A percentile compares a stretch with the other conserved stretches of the same genome.
Evolutionary conservation across 352 stramenopile genomes (phyloP).

Genomic region (Pythium dissotocum): DNA sequence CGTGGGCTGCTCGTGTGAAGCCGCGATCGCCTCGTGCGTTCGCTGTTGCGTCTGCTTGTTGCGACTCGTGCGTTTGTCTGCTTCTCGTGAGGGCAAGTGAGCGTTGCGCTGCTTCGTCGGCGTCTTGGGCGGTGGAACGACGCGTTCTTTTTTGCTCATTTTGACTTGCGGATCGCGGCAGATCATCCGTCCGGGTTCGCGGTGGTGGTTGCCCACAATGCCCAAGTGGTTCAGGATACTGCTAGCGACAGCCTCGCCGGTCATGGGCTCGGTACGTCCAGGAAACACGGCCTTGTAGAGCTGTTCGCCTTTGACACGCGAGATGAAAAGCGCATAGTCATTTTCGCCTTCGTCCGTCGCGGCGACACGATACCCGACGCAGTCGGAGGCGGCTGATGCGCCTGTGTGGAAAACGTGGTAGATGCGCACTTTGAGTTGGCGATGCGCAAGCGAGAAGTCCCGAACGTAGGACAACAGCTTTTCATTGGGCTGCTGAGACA

Average conservation of each 20-base stretch:
- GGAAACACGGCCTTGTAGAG: conserved; percentile 35
- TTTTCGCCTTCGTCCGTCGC: conserved; percentile 72
- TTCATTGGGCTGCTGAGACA: conserved; percentile 20
- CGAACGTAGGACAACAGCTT: conserved; percentile 16
- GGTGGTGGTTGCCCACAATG: conserved; percentile 69
- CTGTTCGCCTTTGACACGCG: conserved; percentile 45
- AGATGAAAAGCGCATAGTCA: conserved; percentile 62
- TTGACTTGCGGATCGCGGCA: conserved; percentile 49
- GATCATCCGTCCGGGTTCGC: conserved; percentile 58
- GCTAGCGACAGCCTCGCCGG: conserved; percentile 41
- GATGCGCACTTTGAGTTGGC: conserved; percentile 24
- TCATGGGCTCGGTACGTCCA: neutral
- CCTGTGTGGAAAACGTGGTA: conserved; percentile 21
- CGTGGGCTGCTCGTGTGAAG: conserved; percentile 18
- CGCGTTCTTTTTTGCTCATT: conserved; percentile 44
- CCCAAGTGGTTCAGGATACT: conserved; percentile 55
- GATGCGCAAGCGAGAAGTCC: conserved; percentile 18
- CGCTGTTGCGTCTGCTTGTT: conserved; percentile 45
- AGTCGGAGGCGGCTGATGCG: conserved; percentile 8
- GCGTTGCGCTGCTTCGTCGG: conserved; percentile 41
- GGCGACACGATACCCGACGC: conserved; percentile 44
- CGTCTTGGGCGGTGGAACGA: conserved; percentile 30
- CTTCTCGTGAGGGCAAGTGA: conserved; percentile 38
- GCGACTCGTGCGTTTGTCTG: conserved; percentile 58
- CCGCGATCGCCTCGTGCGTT: conserved; percentile 47